A percentile compares a stretch with the other conserved stretches of the same genome.
phyloP scores from a whole-genome alignment of 805 yeast genomes.

The Komagataella phaffii region DNA sequence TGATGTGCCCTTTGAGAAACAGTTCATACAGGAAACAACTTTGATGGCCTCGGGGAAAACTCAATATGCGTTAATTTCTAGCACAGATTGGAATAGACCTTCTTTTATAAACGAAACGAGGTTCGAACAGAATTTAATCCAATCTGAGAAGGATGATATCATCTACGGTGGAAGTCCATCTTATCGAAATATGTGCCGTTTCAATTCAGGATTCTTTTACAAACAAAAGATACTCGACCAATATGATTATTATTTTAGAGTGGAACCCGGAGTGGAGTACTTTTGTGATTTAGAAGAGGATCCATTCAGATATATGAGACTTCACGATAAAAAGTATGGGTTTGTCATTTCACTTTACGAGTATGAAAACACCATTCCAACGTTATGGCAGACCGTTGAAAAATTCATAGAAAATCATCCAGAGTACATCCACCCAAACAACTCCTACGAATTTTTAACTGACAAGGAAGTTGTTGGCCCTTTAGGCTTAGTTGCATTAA shows the following conservation, averaged over 20 bases:
- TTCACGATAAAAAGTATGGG: constrained; percentile 69
- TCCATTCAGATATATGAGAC: constrained; percentile 72
- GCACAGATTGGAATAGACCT: constrained; percentile 72
- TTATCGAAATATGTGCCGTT: constrained; percentile 90
- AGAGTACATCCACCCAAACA: constrained; percentile 49
- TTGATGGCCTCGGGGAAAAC: constrained; percentile 56
- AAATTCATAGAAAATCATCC: constrained; percentile 47
- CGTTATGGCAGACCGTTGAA: constrained; percentile 69
- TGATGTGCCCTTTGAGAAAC: constrained; percentile 54
- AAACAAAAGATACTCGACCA: constrained; percentile 56
- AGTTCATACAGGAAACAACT: constrained; percentile 46
- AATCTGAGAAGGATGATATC: constrained; percentile 32
- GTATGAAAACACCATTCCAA: constrained; percentile 73
- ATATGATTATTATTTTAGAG: constrained; percentile 89
- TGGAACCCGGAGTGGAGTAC: constrained; percentile 85
- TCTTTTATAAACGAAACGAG: constrained; percentile 46
- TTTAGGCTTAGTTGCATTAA: constrained; percentile 28
- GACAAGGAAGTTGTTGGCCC: constrained; percentile 33
- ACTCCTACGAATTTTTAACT: constrained; percentile 42
- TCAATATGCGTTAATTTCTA: constrained; percentile 52
- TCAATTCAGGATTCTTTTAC: constrained; percentile 84
- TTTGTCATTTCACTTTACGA: constrained; percentile 79
- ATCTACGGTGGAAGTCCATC: constrained; percentile 54
- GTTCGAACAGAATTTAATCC: constrained; percentile 31
- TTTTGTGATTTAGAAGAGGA: constrained; percentile 84